phyloP scores from a whole-genome alignment of 257 asterid genomes.

The Rubia yunnanensis region DNA sequence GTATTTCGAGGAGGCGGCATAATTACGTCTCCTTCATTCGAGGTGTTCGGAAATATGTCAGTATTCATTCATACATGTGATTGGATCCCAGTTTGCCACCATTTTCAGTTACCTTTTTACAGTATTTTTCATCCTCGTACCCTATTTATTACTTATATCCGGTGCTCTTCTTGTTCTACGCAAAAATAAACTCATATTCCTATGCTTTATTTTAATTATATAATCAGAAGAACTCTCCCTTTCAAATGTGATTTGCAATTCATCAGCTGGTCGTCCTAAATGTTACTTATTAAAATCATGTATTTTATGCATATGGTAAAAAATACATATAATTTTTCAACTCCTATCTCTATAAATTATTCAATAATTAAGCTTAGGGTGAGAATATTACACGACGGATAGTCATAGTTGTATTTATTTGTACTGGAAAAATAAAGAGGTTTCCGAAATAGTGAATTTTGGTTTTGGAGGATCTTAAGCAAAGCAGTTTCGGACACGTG shows the following conservation, averaged over 20 bases:
- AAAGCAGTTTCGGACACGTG: constrained; percentile 33
- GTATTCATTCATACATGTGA: not conserved
- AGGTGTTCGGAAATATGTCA: not conserved
- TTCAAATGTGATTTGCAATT: too few relatives aligned
- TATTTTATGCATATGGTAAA: too few relatives aligned
- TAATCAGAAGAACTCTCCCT: too few relatives aligned
- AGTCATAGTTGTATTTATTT: not conserved
- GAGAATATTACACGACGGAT: not conserved
- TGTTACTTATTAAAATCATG: too few relatives aligned
- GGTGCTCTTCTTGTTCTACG: too few relatives aligned
- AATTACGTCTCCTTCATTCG: not conserved
- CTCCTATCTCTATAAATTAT: too few relatives aligned
- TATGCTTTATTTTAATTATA: too few relatives aligned
- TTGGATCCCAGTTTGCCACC: not conserved
- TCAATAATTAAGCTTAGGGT: not conserved
- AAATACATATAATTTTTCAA: too few relatives aligned
- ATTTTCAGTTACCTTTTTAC: not conserved
- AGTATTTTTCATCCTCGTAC: too few relatives aligned
- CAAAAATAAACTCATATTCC: too few relatives aligned
- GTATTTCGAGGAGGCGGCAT: not conserved
- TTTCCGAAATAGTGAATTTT: not conserved
- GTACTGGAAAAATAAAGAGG: not conserved
- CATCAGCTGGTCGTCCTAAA: too few relatives aligned
- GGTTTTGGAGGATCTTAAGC: not conserved
- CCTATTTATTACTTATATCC: too few relatives aligned